Evolutionary conservation across 306 rosid species (phyloP).

Genomic region (Corylus americana): DNA sequence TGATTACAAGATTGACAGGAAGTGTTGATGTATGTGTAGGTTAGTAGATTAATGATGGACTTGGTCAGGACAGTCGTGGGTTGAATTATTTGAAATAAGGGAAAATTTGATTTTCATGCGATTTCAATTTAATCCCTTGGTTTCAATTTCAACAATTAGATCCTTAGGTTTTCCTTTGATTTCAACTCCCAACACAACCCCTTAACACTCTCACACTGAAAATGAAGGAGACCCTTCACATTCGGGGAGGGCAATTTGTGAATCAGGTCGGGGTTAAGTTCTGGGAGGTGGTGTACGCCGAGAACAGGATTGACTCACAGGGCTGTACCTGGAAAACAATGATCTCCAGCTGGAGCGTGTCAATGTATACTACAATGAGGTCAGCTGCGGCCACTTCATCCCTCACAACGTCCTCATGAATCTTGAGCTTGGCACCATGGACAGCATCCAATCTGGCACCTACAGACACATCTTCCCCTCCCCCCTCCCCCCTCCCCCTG

Average conservation of each 20-base stretch:
- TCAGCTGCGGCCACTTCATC: conserved; percentile 61
- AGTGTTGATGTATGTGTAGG: neutral
- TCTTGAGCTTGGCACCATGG: conserved; percentile 74
- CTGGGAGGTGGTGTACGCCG: conserved; percentile 62
- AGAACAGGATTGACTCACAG: conserved; percentile 66
- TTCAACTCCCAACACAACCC: neutral
- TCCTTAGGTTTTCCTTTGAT: too few relatives aligned
- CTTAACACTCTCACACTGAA: neutral
- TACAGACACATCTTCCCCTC: conserved; percentile 72
- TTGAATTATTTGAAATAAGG: neutral
- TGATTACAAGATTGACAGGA: neutral
- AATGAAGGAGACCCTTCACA: conserved; percentile 70
- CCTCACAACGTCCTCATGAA: conserved; percentile 70
- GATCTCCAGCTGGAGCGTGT: conserved; percentile 69
- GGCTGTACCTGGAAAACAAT: conserved; percentile 55
- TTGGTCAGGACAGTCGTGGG: neutral
- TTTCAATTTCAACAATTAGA: too few relatives aligned
- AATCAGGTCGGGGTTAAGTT: conserved; percentile 58
- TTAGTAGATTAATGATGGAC: neutral
- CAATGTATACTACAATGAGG: conserved; percentile 71
- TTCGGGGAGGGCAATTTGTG: conserved; percentile 71
- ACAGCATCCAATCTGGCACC: conserved; percentile 65
- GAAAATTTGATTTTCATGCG: too few relatives aligned
- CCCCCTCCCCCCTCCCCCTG: conserved; percentile 50
- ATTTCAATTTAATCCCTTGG: too few relatives aligned